phyloP scores from a whole-genome alignment of 371 early-diverging fungal species.

The Saksenaea vasiformis region DNA sequence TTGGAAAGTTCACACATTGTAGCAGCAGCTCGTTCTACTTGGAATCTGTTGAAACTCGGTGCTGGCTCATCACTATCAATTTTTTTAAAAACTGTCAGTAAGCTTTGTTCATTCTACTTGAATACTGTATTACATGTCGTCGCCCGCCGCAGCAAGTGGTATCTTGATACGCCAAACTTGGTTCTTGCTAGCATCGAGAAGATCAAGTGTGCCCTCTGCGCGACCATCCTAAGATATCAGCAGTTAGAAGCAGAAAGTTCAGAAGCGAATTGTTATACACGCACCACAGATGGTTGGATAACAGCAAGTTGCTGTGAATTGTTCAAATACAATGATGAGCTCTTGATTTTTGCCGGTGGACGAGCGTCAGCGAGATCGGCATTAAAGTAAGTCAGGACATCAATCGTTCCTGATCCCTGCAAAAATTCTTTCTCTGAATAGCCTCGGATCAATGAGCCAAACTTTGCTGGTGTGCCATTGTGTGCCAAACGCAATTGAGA shows the following conservation, averaged over 20 bases:
- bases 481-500: constrained; percentile 27
- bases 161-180: constrained; percentile 65
- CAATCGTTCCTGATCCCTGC: constrained; percentile 9
- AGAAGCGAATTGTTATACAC: background rate
- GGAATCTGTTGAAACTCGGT: constrained; percentile 49
- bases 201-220: constrained; percentile 63
- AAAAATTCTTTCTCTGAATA: constrained; percentile 34
- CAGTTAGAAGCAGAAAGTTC: background rate
- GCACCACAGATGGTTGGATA: constrained; percentile 46
- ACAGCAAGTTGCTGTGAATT: constrained; percentile 61
- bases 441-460: constrained; percentile 32
- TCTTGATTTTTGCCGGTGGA: constrained; percentile 40
- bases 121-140: constrained; percentile 18
- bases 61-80: constrained; percentile 34
- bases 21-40: constrained; percentile 54
- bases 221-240: constrained; percentile 53
- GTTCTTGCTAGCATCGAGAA: constrained; percentile 56
- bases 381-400: constrained; percentile 29
- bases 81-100: background rate
- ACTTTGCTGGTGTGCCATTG: constrained; percentile 16
- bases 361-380: constrained; percentile 5
- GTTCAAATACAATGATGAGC: constrained; percentile 46
- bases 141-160: constrained; percentile 59
- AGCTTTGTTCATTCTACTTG: background rate
- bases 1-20: constrained; percentile 67